Evolutionary conservation across 495 filamentous ascomycete genomes (phyloP), one percentile per base, ranked within the genome.

Genomic region (Penicillium cataractarum): DNA sequence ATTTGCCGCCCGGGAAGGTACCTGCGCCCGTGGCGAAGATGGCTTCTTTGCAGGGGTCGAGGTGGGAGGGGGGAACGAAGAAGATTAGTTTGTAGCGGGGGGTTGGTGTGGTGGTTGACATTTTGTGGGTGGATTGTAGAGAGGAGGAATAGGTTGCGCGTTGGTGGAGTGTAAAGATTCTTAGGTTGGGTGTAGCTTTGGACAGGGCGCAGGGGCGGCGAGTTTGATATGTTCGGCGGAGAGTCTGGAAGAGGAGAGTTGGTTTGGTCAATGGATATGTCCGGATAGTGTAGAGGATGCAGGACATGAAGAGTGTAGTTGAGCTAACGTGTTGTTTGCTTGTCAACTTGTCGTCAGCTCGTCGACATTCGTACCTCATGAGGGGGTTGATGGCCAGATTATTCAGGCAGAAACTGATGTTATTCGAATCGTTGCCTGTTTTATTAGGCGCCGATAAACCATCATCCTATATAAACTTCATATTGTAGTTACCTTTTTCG

Each of bases 1-100:
- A 83, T 59, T 78, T 80, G 5, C 76, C 78, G 4, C 72, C 75
- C 0, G 78, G 76, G 61, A 78, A 80, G 42, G 73, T 66, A 29
- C 80, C 80, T 12, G 78, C 80, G 24, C 80, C 78, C 39, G 66
- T 72, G 2, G 74, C 69, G 66, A 83, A 83, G 56, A 83, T 64
- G 46, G 80, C 80, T 46, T 80, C 74, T 63, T 82, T 83, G 64
- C 78, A 81, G 13, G 62, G 33, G 37, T 82, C 76, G 21, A 74
- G 62, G 60, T 78, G 67, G 24, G 71, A 59, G 40, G 73, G 66
- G 0, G 80, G 80, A 17, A 81, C 80, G 58, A 73, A 80, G 73
- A 82, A 83, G 62, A 82, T 60, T 27, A 83, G 80, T 42, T 82
- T 83, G 73, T 80, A 83, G 62, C 80, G 80, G 58, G 32, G 69